Evolutionary conservation across 2,329 filamentous ascomycete genomes (phyloP).

Genomic region (Botrytis cinerea): DNA sequence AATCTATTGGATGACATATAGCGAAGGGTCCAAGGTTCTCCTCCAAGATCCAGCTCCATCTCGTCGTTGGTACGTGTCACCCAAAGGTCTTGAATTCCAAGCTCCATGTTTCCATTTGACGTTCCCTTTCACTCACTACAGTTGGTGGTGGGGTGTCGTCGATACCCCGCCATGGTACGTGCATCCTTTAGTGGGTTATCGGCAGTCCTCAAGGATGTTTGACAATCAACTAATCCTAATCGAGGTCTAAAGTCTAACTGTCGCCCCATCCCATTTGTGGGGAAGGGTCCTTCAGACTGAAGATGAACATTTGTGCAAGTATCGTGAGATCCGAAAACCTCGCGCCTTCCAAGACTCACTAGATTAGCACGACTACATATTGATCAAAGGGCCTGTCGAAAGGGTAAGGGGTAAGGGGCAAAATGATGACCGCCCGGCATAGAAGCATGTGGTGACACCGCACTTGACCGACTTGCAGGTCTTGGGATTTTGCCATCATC

Average conservation of each 20-base stretch:
- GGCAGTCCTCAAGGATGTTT: conserved; percentile 3
- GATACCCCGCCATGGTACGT: conserved; percentile 20
- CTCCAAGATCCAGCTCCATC: not conserved
- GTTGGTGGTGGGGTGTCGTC: not conserved
- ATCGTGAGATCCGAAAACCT: not conserved
- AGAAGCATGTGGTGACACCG: not conserved
- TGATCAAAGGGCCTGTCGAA: not conserved
- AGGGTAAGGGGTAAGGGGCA: not conserved
- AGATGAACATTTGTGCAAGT: conserved; percentile 1
- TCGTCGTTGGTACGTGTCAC: not conserved
- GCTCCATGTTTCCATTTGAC: conserved; percentile 2
- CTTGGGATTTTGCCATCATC: conserved; percentile 7
- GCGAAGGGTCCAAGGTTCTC: not conserved
- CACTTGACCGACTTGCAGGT: conserved; percentile 1
- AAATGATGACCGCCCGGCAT: not conserved
- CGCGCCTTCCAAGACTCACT: not conserved
- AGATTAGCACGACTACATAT: not conserved
- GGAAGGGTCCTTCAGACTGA: not conserved
- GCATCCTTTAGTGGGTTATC: conserved; percentile 4
- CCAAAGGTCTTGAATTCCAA: not conserved
- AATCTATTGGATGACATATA: not conserved
- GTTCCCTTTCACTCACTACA: not conserved
- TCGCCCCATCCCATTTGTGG: conserved; percentile 6
- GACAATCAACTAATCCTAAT: not conserved
- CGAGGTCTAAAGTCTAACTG: not conserved